Conservation (phyloP, 2,329 filamentous ascomycete species). For the Lomentospora prolificans region DNA sequence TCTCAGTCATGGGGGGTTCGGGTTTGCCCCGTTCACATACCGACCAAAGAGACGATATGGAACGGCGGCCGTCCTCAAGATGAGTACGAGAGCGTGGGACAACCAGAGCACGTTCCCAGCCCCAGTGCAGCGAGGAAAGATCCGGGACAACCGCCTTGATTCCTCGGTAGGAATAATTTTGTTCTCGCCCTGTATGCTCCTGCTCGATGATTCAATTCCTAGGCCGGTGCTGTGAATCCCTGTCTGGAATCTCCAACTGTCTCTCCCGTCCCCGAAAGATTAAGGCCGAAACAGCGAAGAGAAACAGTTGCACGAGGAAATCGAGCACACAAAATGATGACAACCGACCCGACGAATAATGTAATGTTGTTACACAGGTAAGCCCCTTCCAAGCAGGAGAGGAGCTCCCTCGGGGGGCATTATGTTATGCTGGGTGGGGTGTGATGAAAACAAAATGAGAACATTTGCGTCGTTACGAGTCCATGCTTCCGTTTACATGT, state of each 20-base stretch:
- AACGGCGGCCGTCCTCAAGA: not conserved
- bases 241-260: not conserved
- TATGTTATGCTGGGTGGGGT: not conserved
- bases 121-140: not conserved
- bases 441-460: not conserved
- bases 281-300: not conserved
- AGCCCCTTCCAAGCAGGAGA: not conserved
- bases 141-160: not conserved
- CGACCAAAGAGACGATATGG: not conserved
- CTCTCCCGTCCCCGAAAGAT: not conserved
- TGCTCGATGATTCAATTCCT: not conserved
- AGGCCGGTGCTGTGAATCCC: not conserved
- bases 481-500: slow-evolving; percentile 29
- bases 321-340: not conserved
- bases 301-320: not conserved
- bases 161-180: not conserved
- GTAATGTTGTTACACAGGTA: not conserved
- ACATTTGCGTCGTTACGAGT: not conserved
- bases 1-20: not conserved
- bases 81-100: not conserved
- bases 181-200: not conserved
- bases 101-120: not conserved
- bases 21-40: not conserved
- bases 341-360: not conserved
- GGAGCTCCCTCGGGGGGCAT: not conserved